Evolutionary conservation across 2,329 filamentous ascomycete genomes (phyloP).

Genomic region (Colletotrichum plurivorum): DNA sequence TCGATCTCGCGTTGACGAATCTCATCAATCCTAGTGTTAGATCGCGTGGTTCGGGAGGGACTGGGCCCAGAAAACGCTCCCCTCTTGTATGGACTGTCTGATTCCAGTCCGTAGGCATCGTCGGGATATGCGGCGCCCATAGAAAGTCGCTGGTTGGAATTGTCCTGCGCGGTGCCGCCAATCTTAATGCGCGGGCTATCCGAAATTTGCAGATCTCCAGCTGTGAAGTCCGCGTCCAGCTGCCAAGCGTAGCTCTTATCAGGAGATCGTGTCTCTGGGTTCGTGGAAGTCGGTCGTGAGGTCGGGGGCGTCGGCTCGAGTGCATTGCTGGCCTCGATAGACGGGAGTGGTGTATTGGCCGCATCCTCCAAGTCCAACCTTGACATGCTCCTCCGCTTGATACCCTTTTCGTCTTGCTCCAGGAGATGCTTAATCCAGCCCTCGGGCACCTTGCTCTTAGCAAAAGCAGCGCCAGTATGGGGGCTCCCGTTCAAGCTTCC

Average conservation of each 20-base stretch:
- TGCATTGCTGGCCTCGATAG: constrained; percentile 47
- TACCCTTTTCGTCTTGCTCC: constrained; percentile 40
- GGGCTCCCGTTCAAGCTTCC: constrained; percentile 41
- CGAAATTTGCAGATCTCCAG: constrained; percentile 68
- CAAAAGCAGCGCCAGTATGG: constrained; percentile 28
- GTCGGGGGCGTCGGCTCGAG: constrained; percentile 40
- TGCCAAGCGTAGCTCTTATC: constrained; percentile 70
- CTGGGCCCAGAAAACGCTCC: background rate
- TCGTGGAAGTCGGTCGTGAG: constrained; percentile 43
- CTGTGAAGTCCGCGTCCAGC: constrained; percentile 71
- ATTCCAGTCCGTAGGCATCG: constrained; percentile 25
- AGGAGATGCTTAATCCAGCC: constrained; percentile 43
- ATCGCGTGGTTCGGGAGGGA: constrained; percentile 43
- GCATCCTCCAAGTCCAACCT: constrained; percentile 18
- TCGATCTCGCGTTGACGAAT: constrained; percentile 60
- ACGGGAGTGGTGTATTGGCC: constrained; percentile 51
- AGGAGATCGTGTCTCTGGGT: constrained; percentile 53
- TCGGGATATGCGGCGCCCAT: constrained; percentile 43
- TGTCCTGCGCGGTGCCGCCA: constrained; percentile 49
- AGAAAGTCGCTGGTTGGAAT: constrained; percentile 43
- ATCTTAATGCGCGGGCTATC: constrained; percentile 67
- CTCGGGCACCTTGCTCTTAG: constrained; percentile 41
- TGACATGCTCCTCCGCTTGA: constrained; percentile 21
- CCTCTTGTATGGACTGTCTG: constrained; percentile 32
- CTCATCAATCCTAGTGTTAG: constrained; percentile 65